Evolutionary conservation across 1,284 basidiomycete species (phyloP), one percentile per base, ranked within the genome.

Genomic region (Leccinum fuscescens): DNA sequence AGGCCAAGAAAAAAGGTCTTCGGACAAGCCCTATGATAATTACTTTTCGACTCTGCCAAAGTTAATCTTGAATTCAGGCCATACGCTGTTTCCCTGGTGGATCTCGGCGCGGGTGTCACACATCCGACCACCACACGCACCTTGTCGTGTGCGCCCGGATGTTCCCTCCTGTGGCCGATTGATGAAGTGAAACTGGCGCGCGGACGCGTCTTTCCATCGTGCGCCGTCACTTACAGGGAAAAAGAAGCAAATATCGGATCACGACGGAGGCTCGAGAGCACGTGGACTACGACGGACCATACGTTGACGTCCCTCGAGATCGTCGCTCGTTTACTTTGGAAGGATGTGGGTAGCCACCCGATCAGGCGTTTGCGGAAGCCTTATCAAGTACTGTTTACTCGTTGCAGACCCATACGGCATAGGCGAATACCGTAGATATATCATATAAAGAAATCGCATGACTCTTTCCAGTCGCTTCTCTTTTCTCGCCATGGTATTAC

Each of bases 31-130:
- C 61, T 31, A 31, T 31, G 31, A 37, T 37, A 37, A 62, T 65
- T 55, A 31, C 54, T 50, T 54, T 58, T 66, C 53, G 20, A 35
- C 61, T 55, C 58, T 53, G 27, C 46, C 59, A 59, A 72, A 48
- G 70, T 73, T 70, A 73, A 70, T 73, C 71, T 67, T 61, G 59
- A 61, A 55, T 64, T 42, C 7, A 46, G 22, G 51, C 15, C 39
- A 48, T 7, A 15, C 24, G 12, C 33, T 39, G 53, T 65, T 58
- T 59, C 48, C 4, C n/a, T 70, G 60, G 60, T 50, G 61, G 54
- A 62, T 72, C 58, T 69, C 54, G 56, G 60, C 31, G 24, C 17
- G 33, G 33, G 22, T 48, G 39, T 39, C 50, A 57, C 29, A n/a
- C 15, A 48, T 48, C 58, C 20, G n/a, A 14, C 15, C 35, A 54